Conservation (phyloP, 495 filamentous ascomycete species). For the Aspergillus ellipticus region DNA sequence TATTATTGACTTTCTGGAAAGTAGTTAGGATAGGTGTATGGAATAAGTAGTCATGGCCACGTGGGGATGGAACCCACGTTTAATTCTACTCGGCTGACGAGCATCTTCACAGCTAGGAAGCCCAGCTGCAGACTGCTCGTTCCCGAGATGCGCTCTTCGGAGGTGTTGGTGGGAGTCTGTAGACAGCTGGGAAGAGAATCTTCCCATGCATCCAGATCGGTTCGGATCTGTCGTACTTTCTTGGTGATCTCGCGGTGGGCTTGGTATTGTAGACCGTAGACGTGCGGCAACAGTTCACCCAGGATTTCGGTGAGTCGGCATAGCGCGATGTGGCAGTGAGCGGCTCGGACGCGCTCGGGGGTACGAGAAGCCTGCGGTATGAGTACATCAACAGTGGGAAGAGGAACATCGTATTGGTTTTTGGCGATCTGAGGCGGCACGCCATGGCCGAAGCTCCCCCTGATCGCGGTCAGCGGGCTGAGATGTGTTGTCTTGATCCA, state of each 20-base stretch:
- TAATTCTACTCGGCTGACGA: slow-evolving; percentile 48
- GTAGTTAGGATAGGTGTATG: slow-evolving; percentile 7
- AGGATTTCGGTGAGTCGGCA: slow-evolving; percentile 52
- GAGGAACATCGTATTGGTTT: slow-evolving; percentile 52
- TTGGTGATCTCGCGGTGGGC: slow-evolving; percentile 39
- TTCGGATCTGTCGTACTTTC: slow-evolving; percentile 40
- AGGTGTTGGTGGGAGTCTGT: slow-evolving; percentile 23
- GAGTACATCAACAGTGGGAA: slow-evolving; percentile 42
- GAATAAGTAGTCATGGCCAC: too few species aligned
- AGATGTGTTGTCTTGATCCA: background rate
- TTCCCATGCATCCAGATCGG: slow-evolving; percentile 46
- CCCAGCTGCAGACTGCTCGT: slow-evolving; percentile 49
- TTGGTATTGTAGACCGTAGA: slow-evolving; percentile 45
- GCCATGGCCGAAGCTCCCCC: slow-evolving; percentile 52
- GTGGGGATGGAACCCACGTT: slow-evolving; percentile 36
- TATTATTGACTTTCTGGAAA: slow-evolving; percentile 40
- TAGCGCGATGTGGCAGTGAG: slow-evolving; percentile 49
- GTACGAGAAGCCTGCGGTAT: slow-evolving; percentile 32
- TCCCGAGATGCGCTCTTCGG: slow-evolving; percentile 35
- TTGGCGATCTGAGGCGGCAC: slow-evolving; percentile 48
- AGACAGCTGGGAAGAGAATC: slow-evolving; percentile 45
- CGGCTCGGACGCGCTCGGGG: slow-evolving; percentile 41
- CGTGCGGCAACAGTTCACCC: slow-evolving; percentile 47
- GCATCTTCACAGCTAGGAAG: slow-evolving; percentile 50
- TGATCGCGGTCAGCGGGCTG: slow-evolving; percentile 12